Evolutionary conservation across 257 asterid species (phyloP).

Genomic region (Jacaranda mimosifolia): DNA sequence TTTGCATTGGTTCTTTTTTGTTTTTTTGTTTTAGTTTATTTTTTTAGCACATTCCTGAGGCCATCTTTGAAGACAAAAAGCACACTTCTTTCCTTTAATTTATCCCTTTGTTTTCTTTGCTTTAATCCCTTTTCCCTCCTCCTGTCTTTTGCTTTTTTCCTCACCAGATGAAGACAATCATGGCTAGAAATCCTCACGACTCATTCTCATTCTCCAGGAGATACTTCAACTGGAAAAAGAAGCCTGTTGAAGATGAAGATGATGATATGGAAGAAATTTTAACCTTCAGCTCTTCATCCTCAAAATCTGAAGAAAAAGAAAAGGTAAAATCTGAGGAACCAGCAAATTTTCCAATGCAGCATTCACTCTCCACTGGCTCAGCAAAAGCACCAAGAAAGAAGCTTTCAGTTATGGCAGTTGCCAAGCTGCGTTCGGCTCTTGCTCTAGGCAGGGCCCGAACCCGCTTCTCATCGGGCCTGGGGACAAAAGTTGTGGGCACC

Average conservation of each 20-base stretch:
- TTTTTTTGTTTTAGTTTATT: slow-evolving; percentile 1
- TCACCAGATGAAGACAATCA: slow-evolving; percentile 68
- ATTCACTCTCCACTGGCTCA: slow-evolving; percentile 24
- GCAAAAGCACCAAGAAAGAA: slow-evolving; percentile 48
- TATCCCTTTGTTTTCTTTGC: slow-evolving; percentile 21
- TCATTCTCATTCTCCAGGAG: slow-evolving; percentile 85
- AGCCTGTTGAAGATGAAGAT: slow-evolving; percentile 49
- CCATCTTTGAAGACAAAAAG: slow-evolving; percentile 43
- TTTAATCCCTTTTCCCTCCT: slow-evolving; percentile 22
- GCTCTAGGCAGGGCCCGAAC: slow-evolving; percentile 52
- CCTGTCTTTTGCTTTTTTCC: neutral
- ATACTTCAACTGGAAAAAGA: slow-evolving; percentile 73
- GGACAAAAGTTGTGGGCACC: slow-evolving; percentile 72
- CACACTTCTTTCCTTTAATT: slow-evolving; percentile 30
- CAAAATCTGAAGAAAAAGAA: slow-evolving; percentile 41
- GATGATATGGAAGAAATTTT: slow-evolving; percentile 46
- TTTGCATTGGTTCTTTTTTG: neutral
- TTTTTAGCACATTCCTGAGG: slow-evolving; percentile 3
- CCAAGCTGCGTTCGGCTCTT: slow-evolving; percentile 66
- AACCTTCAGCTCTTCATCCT: slow-evolving; percentile 47
- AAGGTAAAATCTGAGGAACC: slow-evolving; percentile 32
- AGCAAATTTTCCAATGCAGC: slow-evolving; percentile 39
- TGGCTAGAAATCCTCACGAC: slow-evolving; percentile 73
- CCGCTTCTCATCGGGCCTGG: slow-evolving; percentile 55
- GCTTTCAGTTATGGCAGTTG: slow-evolving; percentile 46